Evolutionary conservation across 495 filamentous ascomycete genomes (phyloP), one percentile per base, ranked within the genome.

Genomic region (Talaromyces borbonicus): DNA sequence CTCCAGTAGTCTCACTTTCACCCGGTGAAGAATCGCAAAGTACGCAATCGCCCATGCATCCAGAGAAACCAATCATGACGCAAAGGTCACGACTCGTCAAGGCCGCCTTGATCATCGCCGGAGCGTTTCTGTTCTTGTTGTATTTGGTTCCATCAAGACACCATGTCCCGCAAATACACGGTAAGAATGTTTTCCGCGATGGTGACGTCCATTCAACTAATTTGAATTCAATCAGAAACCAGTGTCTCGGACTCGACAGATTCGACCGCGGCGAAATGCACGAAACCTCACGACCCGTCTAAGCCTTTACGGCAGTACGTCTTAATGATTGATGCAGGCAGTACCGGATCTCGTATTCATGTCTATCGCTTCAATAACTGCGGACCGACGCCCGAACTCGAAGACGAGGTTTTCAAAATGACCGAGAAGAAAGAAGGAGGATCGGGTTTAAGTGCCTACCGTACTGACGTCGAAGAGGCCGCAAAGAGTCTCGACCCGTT

Each of bases 291-390:
- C 62, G 85, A 87, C 46, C 75, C 80, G 25, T 79, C 84, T 33
- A 98, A 95, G 68, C 93, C 93, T 20, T 72, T 98, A 52, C 81
- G 96, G 49, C 92, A 98, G 57, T 97, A 96, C 72, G 92, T 87
- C 47, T 76, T 95, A 52, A 97, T 98, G 92, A 87, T 98, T 57
- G 92, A 98, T 71, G 92, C 92, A 29, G 92, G 92, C 46, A 96
- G 90, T 67, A 95, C 90, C 31, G 92, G 92, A 48, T 97, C 92
- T 49, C 85, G 92, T 45, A 95, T 98, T 58, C 92, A 98, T 66
- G 90, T 97, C 45, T 98, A 96, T 70, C 82, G 83, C 49, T 98
- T 98, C 78, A 98, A 96, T 71, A 98, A 97, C 71, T 98, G 92
- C 68, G 93, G 89, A 42, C 61, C 83, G 27, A 89, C 90, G 16